A percentile compares a stretch with the other conserved stretches of the same genome.
These are phyloP conservation scores for Schizonepeta tenuifolia DNA, from an alignment of 257 asterid genomes.

Conservation along the genomic window DNA sequence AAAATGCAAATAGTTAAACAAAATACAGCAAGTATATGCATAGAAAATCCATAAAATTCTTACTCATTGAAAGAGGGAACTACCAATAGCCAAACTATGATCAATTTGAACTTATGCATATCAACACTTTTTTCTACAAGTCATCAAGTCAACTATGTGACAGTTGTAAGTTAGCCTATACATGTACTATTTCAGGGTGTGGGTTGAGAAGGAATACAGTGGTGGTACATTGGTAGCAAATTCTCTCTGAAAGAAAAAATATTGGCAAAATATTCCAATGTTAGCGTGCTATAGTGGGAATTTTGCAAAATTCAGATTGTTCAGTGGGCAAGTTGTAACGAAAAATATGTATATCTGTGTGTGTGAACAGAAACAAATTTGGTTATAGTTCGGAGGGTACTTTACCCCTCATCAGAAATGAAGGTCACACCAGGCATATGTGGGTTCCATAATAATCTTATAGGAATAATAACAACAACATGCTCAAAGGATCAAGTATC, in stretches of 20 bases:
- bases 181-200: background rate
- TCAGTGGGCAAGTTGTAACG: background rate
- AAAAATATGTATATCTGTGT: background rate
- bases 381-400: background rate
- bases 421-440: slow-evolving; percentile 3
- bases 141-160: background rate
- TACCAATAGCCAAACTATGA: background rate
- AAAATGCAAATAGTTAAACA: slow-evolving; percentile 23
- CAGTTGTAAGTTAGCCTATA: background rate
- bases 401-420: background rate
- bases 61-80: background rate
- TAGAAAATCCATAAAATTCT: background rate
- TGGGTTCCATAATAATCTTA: background rate
- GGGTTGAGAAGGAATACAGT: background rate
- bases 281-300: background rate
- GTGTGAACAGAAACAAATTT: background rate
- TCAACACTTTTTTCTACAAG: background rate
- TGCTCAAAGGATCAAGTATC: slow-evolving; percentile 4
- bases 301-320: background rate
- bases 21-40: background rate
- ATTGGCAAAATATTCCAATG: background rate
- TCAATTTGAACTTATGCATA: background rate
- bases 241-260: background rate
- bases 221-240: background rate
- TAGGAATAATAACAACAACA: slow-evolving; percentile 11